phyloP scores from a whole-genome alignment of 495 filamentous ascomycete genomes.

The Penicillium lividum region DNA sequence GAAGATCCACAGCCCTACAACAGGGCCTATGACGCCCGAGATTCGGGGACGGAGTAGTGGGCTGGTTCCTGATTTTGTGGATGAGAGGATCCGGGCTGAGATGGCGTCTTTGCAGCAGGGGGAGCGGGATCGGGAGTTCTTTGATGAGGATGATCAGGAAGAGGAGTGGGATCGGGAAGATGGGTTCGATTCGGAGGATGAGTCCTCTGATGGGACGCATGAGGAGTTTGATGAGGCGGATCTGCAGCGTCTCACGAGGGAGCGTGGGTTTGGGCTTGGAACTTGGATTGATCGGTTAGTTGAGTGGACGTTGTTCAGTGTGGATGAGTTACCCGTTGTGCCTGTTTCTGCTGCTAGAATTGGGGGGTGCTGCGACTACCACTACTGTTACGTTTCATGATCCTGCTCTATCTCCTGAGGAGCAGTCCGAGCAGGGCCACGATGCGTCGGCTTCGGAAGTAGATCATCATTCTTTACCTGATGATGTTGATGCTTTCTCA shows the following conservation, averaged over 20 bases:
- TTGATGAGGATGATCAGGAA: slow-evolving; percentile 14
- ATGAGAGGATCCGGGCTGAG: slow-evolving; percentile 47
- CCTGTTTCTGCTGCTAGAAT: slow-evolving; percentile 15
- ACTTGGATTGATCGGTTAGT: slow-evolving; percentile 74
- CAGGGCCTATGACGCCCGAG: slow-evolving; percentile 18
- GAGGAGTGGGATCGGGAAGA: slow-evolving; percentile 9
- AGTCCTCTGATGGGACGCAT: slow-evolving; percentile 18
- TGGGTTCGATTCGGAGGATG: slow-evolving; percentile 28
- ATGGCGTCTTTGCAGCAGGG: slow-evolving; percentile 37
- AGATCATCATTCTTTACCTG: slow-evolving; percentile 3
- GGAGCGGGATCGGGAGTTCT: neutral
- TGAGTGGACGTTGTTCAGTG: slow-evolving; percentile 75
- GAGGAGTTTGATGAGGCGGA: slow-evolving; percentile 48
- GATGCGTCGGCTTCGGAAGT: slow-evolving; percentile 19
- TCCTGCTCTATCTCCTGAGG: neutral
- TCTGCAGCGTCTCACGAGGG: slow-evolving; percentile 46
- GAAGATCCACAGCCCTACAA: slow-evolving; percentile 8
- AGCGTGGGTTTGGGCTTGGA: slow-evolving; percentile 68
- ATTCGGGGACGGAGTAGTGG: slow-evolving; percentile 12
- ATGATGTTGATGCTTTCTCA: slow-evolving; percentile 31
- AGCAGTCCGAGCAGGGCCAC: slow-evolving; percentile 3
- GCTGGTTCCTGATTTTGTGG: slow-evolving; percentile 44
- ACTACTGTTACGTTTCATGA: slow-evolving; percentile 38
- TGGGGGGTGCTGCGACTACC: slow-evolving; percentile 56
- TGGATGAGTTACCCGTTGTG: slow-evolving; percentile 55